Conservation (phyloP, 306 rosid species). For the Gynostemma pentaphyllum region DNA sequence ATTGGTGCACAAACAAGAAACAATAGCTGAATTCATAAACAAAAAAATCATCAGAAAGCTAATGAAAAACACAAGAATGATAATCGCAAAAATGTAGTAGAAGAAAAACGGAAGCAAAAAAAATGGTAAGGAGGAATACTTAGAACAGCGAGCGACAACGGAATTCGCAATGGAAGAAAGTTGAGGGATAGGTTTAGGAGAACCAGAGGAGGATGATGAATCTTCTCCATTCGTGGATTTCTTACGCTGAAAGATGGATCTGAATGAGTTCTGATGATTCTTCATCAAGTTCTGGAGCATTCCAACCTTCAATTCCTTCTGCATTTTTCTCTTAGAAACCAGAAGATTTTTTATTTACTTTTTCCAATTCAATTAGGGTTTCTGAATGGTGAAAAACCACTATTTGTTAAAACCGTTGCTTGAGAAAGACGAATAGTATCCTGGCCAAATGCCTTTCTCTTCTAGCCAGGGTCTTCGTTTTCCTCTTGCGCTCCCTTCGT, state of each 20-base stretch:
- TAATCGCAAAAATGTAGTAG: not conserved
- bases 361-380: not conserved
- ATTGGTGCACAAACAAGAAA: not conserved
- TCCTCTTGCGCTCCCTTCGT: too few species aligned
- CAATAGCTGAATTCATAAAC: not conserved
- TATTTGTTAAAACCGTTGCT: not conserved
- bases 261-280: constrained; percentile 26
- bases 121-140: constrained; percentile 18
- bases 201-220: constrained; percentile 17
- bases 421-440: constrained; percentile 2
- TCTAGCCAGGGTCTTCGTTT: too few species aligned
- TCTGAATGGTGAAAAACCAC: not conserved
- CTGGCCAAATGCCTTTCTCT: too few species aligned
- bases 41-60: not conserved
- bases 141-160: constrained; percentile 73
- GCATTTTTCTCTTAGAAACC: not conserved
- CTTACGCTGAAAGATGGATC: constrained; percentile 42
- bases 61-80: not conserved
- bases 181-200: constrained; percentile 52
- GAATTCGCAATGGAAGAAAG: constrained; percentile 75
- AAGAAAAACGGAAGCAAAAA: not conserved
- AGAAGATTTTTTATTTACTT: too few species aligned
- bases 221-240: constrained; percentile 15
- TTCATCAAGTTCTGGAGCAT: constrained; percentile 35
- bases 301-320: constrained; percentile 19